phyloP scores from a whole-genome alignment of 495 filamentous ascomycete genomes.

The Trypethelium eluteriae region DNA sequence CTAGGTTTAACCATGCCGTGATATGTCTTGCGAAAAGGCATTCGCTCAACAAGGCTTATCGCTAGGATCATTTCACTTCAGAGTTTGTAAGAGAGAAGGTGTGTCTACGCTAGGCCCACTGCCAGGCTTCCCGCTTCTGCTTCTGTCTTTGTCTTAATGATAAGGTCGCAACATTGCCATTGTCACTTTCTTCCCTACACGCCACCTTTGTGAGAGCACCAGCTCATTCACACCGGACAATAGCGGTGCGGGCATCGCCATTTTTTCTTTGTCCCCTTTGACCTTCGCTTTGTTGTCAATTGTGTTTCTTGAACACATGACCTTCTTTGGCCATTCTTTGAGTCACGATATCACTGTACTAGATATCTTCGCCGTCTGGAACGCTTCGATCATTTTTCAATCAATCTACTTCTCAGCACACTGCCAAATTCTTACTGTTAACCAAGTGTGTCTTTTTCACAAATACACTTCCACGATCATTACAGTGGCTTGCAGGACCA shows the following conservation, averaged over 20 bases:
- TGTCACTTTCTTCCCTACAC: background rate
- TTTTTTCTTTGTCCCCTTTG: background rate
- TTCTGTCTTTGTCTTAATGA: slow-evolving; percentile 4
- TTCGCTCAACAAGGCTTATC: background rate
- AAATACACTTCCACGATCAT: background rate
- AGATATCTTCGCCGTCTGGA: background rate
- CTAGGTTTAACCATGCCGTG: background rate
- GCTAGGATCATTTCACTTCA: background rate
- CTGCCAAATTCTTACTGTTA: background rate
- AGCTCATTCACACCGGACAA: background rate
- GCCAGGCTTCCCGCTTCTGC: background rate
- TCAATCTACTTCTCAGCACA: background rate
- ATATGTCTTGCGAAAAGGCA: background rate
- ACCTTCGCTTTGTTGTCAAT: background rate
- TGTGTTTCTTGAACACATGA: background rate
- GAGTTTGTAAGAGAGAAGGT: background rate
- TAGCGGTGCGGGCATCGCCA: slow-evolving; percentile 9
- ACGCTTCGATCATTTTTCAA: background rate
- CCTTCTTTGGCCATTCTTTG: background rate
- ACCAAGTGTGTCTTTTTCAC: background rate
- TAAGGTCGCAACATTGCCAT: background rate
- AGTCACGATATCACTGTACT: background rate
- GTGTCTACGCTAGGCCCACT: background rate
- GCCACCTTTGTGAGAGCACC: slow-evolving; percentile 4
- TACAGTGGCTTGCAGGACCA: slow-evolving; percentile 10